Evolutionary conservation across 2,329 filamentous ascomycete genomes (phyloP), one percentile per base, ranked within the genome.

Genomic region (Xylariaceae sp.): DNA sequence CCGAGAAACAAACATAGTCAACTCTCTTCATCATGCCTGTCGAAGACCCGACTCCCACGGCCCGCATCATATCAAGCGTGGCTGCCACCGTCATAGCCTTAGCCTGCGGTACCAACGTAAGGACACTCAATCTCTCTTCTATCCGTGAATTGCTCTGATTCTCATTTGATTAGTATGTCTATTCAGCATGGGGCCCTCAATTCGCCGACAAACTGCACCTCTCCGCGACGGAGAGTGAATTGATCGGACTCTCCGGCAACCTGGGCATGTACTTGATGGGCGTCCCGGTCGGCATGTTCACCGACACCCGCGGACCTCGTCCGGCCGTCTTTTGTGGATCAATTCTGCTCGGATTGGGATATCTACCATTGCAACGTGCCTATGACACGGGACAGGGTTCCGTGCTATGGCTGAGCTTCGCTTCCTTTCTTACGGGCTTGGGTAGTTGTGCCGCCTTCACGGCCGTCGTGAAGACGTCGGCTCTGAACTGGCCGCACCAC

Each of bases 111-210:
- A 96, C 92, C 64, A 97, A 97, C 74, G 92, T 95, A 76, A 70
- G 85, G 75, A 30, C 51, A 17, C 23, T 37, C 11, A 47, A 9
- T 37, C 34, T 8, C 8, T 53, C 39, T 49, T 23, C 11, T 17
- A 37, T 52, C 18, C 23, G 3, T 51, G 4, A 53, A 11, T 42
- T n/a, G 52, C n/a, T 51, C 62, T 63, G 42, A 64, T 51, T 53
- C 55, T 62, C 11, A 61, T 51, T 56, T 53, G 34, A 13, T 50
- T 71, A 97, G 91, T 97, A 99, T 84, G 93, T 92, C 71, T 99
- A 97, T 76, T 97, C 92, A 57, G 93, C 93, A 75, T 99, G 94
- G 92, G 92, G 90, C 11, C 94, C 94, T 17, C 92, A 97, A 75
- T 97, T 97, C 72, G 92, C 92, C 53, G 87, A 95, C 70, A 87